Base-by-base conservation (phyloP, 306 rosid genomes). In the Dryas drummondii region DNA sequence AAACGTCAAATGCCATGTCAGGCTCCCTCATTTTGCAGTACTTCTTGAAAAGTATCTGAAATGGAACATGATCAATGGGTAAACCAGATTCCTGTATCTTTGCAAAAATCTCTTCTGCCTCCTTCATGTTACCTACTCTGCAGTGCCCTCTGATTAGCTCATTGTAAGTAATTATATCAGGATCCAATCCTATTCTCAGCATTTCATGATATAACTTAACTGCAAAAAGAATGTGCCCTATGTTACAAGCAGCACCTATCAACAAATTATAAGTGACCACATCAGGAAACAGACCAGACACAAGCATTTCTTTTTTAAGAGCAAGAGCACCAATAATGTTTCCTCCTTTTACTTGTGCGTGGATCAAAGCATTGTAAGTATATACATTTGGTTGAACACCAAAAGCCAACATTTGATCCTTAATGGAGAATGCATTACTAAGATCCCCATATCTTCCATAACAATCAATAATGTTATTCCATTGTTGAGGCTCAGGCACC, bases 301-400 rank as follows among this genome's bases (percentile, higher is more conserved):
- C 62, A 71, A 61, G 73, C 97, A 94, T 91, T 74, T 91, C 90
- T 79, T 82, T 87, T 87, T 89, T 90, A 75, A 89, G 76, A 77
- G 82, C 83, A 75, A 54, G 76, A 73, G 97, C 98, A 76, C 57
- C 71, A 54, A 37, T 15, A 50, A 87, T 55, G 65, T 82, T 79
- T 68, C 92, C 96, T 58, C 76, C 76, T 82, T 86, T 89, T 74
- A 89, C 78, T 53, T 81, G 91, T 5, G 89, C 94, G 57, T 82
- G 88, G 78, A 89, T 81, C 87, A 91, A 85, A n/a, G 93, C 89
- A 91, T 91, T 91, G 80, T 84, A 93, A 66, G 98, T 93, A 78
- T 77, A 93, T 65, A 84, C 79, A 74, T 89, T 88, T 14, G 98
- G 98, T 68, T 1, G 56, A 82, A 91, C 91, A 48, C 91, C 91